These are phyloP conservation scores for Amaranthus tricolor DNA, from an alignment of 179 eudicot species.

Conservation along the genomic window DNA sequence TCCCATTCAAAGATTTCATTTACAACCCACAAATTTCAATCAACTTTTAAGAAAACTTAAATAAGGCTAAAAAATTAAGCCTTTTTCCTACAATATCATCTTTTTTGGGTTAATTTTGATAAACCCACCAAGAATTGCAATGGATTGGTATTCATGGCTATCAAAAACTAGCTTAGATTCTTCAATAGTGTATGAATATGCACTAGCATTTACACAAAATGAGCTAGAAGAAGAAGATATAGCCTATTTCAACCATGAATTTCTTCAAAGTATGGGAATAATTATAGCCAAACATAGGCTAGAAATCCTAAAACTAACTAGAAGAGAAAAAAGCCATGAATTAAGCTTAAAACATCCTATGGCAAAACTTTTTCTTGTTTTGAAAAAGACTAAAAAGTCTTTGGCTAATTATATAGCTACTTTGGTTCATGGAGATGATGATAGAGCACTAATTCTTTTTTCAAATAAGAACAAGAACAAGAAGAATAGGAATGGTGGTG, in stretches of 20 bases:
- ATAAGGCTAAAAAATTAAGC: too few relatives aligned
- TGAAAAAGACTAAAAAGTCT: constrained; percentile 60
- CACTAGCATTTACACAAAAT: constrained; percentile 60
- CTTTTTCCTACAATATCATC: not conserved
- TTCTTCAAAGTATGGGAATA: constrained; percentile 93
- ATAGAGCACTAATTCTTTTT: constrained; percentile 52
- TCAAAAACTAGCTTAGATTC: constrained; percentile 76
- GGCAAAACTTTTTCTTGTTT: constrained; percentile 47
- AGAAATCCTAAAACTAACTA: constrained; percentile 77
- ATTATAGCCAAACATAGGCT: constrained; percentile 85
- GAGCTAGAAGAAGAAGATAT: constrained; percentile 89
- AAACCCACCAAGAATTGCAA: constrained; percentile 18
- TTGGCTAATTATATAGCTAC: constrained; percentile 44
- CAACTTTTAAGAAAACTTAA: too few relatives aligned
- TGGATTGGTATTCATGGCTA: constrained; percentile 93
- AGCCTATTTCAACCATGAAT: constrained; percentile 79
- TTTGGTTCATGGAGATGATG: constrained; percentile 39
- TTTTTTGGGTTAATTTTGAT: not conserved
- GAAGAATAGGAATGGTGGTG: constrained; percentile 24
- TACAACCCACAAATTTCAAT: too few relatives aligned
- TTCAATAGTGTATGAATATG: constrained; percentile 68
- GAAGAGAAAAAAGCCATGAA: constrained; percentile 31
- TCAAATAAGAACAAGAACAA: constrained; percentile 30
- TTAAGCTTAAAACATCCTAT: constrained; percentile 32
- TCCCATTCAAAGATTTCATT: too few relatives aligned